These are phyloP conservation scores for Penicillium pulvis DNA, from an alignment of 495 filamentous ascomycete species.

Conservation along the genomic window DNA sequence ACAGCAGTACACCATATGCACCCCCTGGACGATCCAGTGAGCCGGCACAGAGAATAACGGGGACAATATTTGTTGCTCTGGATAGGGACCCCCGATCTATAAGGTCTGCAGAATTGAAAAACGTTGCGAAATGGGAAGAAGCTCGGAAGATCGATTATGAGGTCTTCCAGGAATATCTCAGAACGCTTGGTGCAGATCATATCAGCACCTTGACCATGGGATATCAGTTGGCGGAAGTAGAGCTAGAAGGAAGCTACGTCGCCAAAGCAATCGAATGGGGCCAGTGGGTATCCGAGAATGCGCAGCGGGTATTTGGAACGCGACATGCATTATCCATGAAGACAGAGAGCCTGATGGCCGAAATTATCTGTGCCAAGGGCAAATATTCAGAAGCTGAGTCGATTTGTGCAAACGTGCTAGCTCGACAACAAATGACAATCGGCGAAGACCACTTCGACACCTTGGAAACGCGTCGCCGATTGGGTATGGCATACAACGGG, in stretches of 20 bases:
- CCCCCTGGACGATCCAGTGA: slow-evolving; percentile 22
- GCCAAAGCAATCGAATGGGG: slow-evolving; percentile 36
- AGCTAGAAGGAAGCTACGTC: slow-evolving; percentile 30
- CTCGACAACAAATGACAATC: slow-evolving; percentile 42
- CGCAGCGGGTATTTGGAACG: slow-evolving; percentile 33
- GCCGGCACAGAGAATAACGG: slow-evolving; percentile 16
- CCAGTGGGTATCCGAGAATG: slow-evolving; percentile 38
- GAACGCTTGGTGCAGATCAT: slow-evolving; percentile 37
- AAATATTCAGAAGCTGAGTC: slow-evolving; percentile 38
- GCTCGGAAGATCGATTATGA: slow-evolving; percentile 37
- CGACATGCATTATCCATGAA: slow-evolving; percentile 38
- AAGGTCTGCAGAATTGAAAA: slow-evolving; percentile 33
- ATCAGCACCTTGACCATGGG: slow-evolving; percentile 35
- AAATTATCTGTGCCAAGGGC: slow-evolving; percentile 32
- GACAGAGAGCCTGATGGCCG: slow-evolving; percentile 36
- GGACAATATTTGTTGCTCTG: slow-evolving; percentile 21
- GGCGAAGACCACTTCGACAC: slow-evolving; percentile 42
- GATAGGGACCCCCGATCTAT: slow-evolving; percentile 39
- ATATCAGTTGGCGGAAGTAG: slow-evolving; percentile 37
- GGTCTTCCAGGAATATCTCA: slow-evolving; percentile 41
- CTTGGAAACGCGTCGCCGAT: slow-evolving; percentile 35
- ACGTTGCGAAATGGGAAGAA: slow-evolving; percentile 35
- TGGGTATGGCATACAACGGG: slow-evolving; percentile 28
- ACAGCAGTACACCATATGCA: slow-evolving; percentile 36
- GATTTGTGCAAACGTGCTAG: slow-evolving; percentile 38